Evolutionary conservation across 495 filamentous ascomycete genomes (phyloP).

Genomic region (Entonaema liquescens): DNA sequence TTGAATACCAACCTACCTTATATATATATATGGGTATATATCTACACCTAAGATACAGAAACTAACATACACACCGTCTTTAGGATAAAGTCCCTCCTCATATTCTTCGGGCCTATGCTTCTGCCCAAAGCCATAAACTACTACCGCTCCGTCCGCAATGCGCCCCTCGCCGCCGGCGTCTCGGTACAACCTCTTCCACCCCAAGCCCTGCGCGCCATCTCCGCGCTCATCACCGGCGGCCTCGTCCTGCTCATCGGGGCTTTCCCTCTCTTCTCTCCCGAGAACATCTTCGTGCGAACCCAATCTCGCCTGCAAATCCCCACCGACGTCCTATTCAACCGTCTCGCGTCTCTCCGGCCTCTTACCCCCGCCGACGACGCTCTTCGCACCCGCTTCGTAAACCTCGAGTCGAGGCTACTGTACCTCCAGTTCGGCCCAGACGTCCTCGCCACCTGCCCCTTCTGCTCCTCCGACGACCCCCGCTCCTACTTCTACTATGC

Average conservation of each 20-base stretch:
- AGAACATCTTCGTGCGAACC: slow-evolving; percentile 83
- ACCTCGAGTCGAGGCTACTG: slow-evolving; percentile 74
- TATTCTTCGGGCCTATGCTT: slow-evolving; percentile 87
- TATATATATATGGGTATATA: neutral
- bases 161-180: slow-evolving; percentile 54
- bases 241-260: slow-evolving; percentile 67
- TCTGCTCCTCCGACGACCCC: slow-evolving; percentile 79
- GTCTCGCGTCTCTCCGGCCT: slow-evolving; percentile 71
- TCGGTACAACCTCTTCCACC: slow-evolving; percentile 70
- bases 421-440: slow-evolving; percentile 85
- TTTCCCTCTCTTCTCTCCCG: slow-evolving; percentile 73
- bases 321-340: slow-evolving; percentile 83
- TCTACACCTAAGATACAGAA: neutral
- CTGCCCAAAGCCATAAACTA: slow-evolving; percentile 75
- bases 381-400: slow-evolving; percentile 72
- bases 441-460: slow-evolving; percentile 75
- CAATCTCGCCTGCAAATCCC: slow-evolving; percentile 84
- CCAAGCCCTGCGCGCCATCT: slow-evolving; percentile 58
- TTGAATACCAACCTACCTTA: neutral
- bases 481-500: slow-evolving; percentile 82
- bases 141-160: slow-evolving; percentile 69
- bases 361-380: slow-evolving; percentile 69
- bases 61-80: slow-evolving; percentile 8
- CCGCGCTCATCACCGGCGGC: slow-evolving; percentile 67
- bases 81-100: slow-evolving; percentile 78